Evolutionary conservation across 176 grass and related monocot genomes (phyloP).

Genomic region (Rhynchospora pubera): DNA sequence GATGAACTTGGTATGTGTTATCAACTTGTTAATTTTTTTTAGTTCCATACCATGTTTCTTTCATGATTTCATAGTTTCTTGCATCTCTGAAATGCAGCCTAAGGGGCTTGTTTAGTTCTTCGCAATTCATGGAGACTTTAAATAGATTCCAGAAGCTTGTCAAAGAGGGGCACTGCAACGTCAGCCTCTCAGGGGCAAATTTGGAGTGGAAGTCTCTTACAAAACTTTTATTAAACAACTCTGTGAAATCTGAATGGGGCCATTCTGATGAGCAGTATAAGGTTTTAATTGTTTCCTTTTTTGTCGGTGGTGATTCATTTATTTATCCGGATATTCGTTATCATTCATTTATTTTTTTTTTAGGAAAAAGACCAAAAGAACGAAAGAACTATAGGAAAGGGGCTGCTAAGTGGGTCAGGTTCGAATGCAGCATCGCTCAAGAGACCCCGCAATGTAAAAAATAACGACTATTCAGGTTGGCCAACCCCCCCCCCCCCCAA

Average conservation of each 20-base stretch:
- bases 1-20: background rate
- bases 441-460: slow-evolving; percentile 43
- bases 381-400: slow-evolving; percentile 17
- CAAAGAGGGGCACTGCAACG: slow-evolving; percentile 44
- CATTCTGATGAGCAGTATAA: slow-evolving; percentile 45
- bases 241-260: slow-evolving; percentile 43
- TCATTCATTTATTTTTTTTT: slow-evolving; percentile 18
- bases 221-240: slow-evolving; percentile 36
- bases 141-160: slow-evolving; percentile 46
- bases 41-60: background rate
- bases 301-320: background rate
- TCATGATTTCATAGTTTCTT: slow-evolving; percentile 4
- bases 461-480: slow-evolving; percentile 54
- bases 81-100: slow-evolving; percentile 35
- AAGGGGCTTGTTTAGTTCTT: slow-evolving; percentile 51
- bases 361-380: slow-evolving; percentile 28
- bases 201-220: slow-evolving; percentile 33
- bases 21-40: background rate
- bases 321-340: background rate
- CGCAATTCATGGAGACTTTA: slow-evolving; percentile 53
- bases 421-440: slow-evolving; percentile 34
- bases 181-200: slow-evolving; percentile 24
- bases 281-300: slow-evolving; percentile 28
- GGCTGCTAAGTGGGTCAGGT: slow-evolving; percentile 21
- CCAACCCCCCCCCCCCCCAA: background rate